Base-by-base conservation (phyloP, 2,329 filamentous ascomycete genomes). In the Trichoderma sp. region DNA sequence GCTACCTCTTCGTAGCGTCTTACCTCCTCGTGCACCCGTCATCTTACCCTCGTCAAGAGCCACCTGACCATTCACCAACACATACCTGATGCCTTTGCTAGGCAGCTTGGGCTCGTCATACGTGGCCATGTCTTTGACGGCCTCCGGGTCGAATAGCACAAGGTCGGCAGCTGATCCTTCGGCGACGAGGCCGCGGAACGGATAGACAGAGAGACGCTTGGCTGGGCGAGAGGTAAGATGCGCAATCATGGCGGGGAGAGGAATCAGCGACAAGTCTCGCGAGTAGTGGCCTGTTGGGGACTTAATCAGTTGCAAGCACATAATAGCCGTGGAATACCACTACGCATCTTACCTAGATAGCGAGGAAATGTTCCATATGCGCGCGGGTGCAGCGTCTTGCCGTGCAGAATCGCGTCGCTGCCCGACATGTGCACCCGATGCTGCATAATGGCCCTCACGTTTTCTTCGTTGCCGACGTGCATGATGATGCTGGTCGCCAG, bases 381-480 rank as follows among this genome's bases (percentile, higher is more conserved):
- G 40, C 73, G 73, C 14, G 73, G 73, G 43, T 75, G 73, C 52
- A 73, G 71, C 19, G 71, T 73, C 66, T 71, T 70, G 29, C 73
- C 73, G 40, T 75, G 73, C 37, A 75, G 61, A 56, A 75, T 75
- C 8, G 70, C 73, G 59, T 75, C 73, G 52, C 73, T 75, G 10
- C 73, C 73, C 8, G 66, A 58, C 73, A 75, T 75, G 60, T 75
- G 73, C 14, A 73, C 73, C 29, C 71, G 71, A 59, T 75, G 73
- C 61, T 75, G 70, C 73, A 75, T 75, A 1, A 75, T 75, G n/a
- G 69, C 64, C 37, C 67, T 60, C 5, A 75, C 73, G 19, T 75
- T 75, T 16, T 73, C 72, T 21, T 75, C 73, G 56, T 75, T 70
- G n/a, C 73, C 73, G 11, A 75, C 67, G 35, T 75, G 73, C 73